phyloP scores from a whole-genome alignment of 805 yeast species.

The Nakazawaea ishiwadae region DNA sequence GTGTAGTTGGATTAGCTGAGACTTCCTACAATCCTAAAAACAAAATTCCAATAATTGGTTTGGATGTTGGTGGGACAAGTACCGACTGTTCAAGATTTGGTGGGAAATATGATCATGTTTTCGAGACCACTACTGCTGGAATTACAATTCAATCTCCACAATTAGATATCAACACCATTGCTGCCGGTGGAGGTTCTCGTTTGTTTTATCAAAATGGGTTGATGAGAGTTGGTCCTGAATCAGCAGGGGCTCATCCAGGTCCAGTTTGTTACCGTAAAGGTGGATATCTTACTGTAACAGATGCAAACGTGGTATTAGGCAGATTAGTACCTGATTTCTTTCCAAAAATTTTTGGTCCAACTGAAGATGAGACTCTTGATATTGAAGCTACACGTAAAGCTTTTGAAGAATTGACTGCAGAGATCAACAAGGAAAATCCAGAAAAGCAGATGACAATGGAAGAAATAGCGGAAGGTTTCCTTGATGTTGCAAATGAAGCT shows the following conservation, averaged over 20 bases:
- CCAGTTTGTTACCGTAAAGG: conserved; percentile 85
- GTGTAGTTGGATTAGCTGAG: conserved; percentile 88
- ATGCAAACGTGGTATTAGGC: conserved; percentile 73
- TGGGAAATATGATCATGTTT: conserved; percentile 71
- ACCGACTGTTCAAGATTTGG: conserved; percentile 76
- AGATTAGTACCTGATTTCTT: conserved; percentile 69
- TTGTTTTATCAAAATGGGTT: conserved; percentile 65
- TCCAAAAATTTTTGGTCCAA: conserved; percentile 81
- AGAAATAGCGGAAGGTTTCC: conserved; percentile 75
- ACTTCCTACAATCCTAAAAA: conserved; percentile 65
- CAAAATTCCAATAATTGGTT: conserved; percentile 65
- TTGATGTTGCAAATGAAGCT: conserved; percentile 78
- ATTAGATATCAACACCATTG: conserved; percentile 74
- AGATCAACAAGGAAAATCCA: conserved; percentile 49
- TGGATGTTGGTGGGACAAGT: conserved; percentile 91
- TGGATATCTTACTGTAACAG: conserved; percentile 82
- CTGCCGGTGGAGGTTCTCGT: conserved; percentile 82
- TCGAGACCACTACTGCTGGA: conserved; percentile 82
- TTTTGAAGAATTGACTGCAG: conserved; percentile 48
- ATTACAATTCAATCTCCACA: conserved; percentile 83
- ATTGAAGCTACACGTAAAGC: conserved; percentile 41
- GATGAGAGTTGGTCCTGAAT: conserved; percentile 81
- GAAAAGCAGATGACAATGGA: conserved; percentile 46
- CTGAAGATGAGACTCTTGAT: conserved; percentile 70
- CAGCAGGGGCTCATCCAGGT: conserved; percentile 86